These are phyloP conservation scores for Penicillium chermesinum DNA, from an alignment of 495 filamentous ascomycete species.

Conservation along the genomic window DNA sequence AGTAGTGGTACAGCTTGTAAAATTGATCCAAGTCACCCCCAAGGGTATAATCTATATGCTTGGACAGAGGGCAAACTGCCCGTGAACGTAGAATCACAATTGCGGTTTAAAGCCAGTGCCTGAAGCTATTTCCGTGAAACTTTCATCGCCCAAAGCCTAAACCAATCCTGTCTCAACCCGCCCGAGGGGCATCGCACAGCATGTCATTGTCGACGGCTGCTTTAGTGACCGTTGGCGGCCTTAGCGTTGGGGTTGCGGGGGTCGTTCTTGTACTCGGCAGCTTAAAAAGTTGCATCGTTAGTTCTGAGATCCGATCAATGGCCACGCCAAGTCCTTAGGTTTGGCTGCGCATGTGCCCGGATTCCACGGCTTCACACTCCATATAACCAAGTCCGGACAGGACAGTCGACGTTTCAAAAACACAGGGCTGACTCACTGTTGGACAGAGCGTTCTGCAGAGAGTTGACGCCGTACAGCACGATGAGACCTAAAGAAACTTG, in stretches of 20 bases:
- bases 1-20: constrained; percentile 42
- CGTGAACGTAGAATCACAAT: constrained; percentile 26
- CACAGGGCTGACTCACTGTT: constrained; percentile 53
- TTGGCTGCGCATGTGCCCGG: too few relatives aligned
- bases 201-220: constrained; percentile 12
- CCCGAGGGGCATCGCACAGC: constrained; percentile 15
- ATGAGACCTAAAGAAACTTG: constrained; percentile 56
- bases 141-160: constrained; percentile 10
- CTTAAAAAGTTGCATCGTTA: constrained; percentile 43
- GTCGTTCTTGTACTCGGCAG: constrained; percentile 92
- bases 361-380: too few relatives aligned
- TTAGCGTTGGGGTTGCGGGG: constrained; percentile 78
- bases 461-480: constrained; percentile 84
- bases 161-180: constrained; percentile 12
- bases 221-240: constrained; percentile 43
- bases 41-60: constrained; percentile 42
- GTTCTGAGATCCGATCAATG: too few relatives aligned
- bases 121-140: constrained; percentile 16
- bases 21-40: constrained; percentile 39
- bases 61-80: constrained; percentile 38
- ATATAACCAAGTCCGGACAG: too few relatives aligned
- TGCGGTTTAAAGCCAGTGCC: constrained; percentile 16
- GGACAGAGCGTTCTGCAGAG: constrained; percentile 62
- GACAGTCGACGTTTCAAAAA: neutral
- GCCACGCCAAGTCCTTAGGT: too few relatives aligned